These are phyloP conservation scores for Trichoderma sp. DNA, from an alignment of 2,329 filamentous ascomycete species.

Conservation along the genomic window DNA sequence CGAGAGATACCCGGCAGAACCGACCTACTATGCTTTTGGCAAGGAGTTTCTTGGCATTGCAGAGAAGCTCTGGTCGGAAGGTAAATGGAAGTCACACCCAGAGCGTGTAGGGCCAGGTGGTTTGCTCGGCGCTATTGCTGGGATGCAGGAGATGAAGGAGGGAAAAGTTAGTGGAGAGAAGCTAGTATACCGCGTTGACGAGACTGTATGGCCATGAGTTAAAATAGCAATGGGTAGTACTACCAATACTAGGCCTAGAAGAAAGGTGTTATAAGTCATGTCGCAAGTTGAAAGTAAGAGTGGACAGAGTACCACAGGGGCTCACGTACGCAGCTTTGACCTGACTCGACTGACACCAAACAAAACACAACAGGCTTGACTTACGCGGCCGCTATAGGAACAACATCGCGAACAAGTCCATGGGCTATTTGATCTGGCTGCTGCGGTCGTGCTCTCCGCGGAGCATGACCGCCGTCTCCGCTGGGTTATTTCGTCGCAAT, in stretches of 20 bases:
- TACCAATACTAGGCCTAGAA: neutral
- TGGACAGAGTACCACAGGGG: neutral
- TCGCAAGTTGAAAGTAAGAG: neutral
- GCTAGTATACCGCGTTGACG: neutral
- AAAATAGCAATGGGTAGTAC: neutral
- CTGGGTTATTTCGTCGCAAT: neutral
- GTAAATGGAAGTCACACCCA: neutral
- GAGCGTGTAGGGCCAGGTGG: neutral
- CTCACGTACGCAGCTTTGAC: neutral
- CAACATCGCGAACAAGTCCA: neutral
- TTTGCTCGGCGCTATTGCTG: neutral
- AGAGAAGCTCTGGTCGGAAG: neutral
- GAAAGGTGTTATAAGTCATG: neutral
- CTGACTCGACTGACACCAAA: neutral
- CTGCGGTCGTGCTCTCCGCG: neutral
- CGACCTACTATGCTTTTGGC: neutral
- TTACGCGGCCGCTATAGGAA: neutral
- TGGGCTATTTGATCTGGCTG: neutral
- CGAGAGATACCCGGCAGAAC: neutral
- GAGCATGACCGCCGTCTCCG: neutral
- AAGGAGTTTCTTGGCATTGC: neutral
- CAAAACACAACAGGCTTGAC: neutral
- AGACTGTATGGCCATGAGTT: neutral
- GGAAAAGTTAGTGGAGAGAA: neutral
- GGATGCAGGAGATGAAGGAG: neutral